phyloP scores from a whole-genome alignment of 257 asterid species.

The Misopates orontium region DNA sequence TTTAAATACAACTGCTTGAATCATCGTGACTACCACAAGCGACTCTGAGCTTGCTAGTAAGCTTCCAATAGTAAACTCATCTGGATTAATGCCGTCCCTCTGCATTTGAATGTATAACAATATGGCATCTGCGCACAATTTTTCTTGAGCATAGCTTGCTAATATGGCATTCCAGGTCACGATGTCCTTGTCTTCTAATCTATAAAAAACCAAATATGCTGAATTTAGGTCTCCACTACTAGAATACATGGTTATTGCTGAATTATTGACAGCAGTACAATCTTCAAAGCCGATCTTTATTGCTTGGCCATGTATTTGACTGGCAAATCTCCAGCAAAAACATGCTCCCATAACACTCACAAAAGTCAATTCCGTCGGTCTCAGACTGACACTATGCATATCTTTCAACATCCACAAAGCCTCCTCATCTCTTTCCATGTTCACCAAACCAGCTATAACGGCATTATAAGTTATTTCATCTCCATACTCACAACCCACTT shows the following conservation, averaged over 20 bases:
- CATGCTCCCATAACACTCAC: conserved; percentile 73
- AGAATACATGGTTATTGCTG: conserved; percentile 78
- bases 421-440: conserved; percentile 54
- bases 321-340: conserved; percentile 35
- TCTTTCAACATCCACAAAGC: conserved; percentile 59
- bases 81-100: conserved; percentile 55
- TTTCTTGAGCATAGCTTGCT: conserved; percentile 56
- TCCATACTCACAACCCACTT: conserved; percentile 40
- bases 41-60: conserved; percentile 54
- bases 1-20: conserved; percentile 58
- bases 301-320: conserved; percentile 61
- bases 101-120: conserved; percentile 57
- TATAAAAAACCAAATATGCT: conserved; percentile 48
- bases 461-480: conserved; percentile 71
- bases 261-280: conserved; percentile 62
- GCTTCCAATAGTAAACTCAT: conserved; percentile 79
- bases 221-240: conserved; percentile 47
- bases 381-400: conserved; percentile 48
- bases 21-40: conserved; percentile 46
- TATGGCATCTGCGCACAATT: conserved; percentile 44
- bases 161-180: conserved; percentile 83
- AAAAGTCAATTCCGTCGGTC: conserved; percentile 71
- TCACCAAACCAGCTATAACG: conserved; percentile 60
- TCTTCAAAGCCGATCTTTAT: conserved; percentile 52
- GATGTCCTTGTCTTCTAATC: conserved; percentile 49